phyloP scores from a whole-genome alignment of 129 eudicot genomes.

The Flaveria brownii region DNA sequence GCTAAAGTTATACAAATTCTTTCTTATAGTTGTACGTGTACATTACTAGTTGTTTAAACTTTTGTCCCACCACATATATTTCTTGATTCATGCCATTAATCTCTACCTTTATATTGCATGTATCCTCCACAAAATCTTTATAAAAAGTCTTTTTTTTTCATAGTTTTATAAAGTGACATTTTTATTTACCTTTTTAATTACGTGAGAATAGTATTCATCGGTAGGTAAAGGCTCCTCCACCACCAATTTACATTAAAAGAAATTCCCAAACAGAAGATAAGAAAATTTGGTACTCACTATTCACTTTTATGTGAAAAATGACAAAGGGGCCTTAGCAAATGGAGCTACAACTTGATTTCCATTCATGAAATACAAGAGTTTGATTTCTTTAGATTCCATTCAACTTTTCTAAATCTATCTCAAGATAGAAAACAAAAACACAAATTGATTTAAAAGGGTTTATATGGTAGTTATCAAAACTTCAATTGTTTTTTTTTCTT shows the following conservation, averaged over 20 bases:
- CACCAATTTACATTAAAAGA: conserved; percentile 3
- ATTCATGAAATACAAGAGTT: conserved; percentile 33
- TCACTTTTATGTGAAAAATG: conserved; percentile 46
- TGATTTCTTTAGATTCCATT: conserved; percentile 56
- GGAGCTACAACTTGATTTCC: conserved; percentile 42
- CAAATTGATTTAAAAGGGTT: conserved; percentile 41
- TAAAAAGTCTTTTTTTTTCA: neutral
- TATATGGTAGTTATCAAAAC: conserved; percentile 18
- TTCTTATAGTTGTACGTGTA: neutral
- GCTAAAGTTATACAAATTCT: too few species aligned
- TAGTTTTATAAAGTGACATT: conserved; percentile 18
- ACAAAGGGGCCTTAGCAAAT: conserved; percentile 39
- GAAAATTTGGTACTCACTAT: conserved; percentile 25
- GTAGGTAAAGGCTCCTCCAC: conserved; percentile 19
- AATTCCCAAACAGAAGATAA: conserved; percentile 5
- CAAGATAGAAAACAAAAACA: conserved; percentile 43
- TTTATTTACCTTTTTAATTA: conserved; percentile 1
- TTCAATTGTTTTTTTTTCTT: conserved; percentile 10
- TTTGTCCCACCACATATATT: conserved; percentile 3
- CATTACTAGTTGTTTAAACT: conserved; percentile 12
- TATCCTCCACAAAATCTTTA: neutral
- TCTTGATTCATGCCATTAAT: conserved; percentile 1
- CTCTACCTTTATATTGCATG: conserved; percentile 7
- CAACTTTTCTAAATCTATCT: conserved; percentile 46
- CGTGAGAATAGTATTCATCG: conserved; percentile 1